Conservation (phyloP, 495 filamentous ascomycete species). For the Penicillium nucicola region DNA sequence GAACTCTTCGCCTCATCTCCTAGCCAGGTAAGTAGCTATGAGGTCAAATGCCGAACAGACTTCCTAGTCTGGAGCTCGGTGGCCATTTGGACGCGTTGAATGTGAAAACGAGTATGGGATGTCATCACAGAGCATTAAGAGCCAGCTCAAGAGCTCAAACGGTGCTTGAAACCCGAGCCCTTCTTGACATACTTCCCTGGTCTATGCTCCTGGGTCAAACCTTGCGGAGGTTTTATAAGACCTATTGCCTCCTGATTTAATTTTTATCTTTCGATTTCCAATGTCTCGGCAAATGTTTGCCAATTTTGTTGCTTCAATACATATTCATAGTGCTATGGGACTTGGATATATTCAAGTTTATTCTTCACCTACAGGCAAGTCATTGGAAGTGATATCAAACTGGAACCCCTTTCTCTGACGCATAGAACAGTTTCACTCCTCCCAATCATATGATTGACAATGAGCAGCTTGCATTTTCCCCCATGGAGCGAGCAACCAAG, state of each 20-base stretch:
- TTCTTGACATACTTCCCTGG: background rate
- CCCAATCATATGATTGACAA: constrained; percentile 7
- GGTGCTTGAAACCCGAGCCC: constrained; percentile 1
- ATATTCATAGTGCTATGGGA: background rate
- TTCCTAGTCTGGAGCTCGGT: constrained; percentile 7
- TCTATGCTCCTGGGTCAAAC: constrained; percentile 7
- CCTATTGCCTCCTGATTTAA: constrained; percentile 2
- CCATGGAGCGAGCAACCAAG: constrained; percentile 30
- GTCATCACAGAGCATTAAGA: constrained; percentile 5
- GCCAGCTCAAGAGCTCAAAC: background rate
- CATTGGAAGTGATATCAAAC: no score
- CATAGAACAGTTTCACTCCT: background rate
- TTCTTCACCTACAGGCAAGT: background rate
- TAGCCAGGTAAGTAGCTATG: constrained; percentile 3
- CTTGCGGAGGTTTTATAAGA: constrained; percentile 11
- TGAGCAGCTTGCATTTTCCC: constrained; percentile 27
- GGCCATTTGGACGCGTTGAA: constrained; percentile 13
- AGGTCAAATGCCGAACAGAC: constrained; percentile 8
- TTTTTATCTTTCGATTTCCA: background rate
- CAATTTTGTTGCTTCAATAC: background rate
- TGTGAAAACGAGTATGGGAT: background rate
- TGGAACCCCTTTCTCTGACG: background rate
- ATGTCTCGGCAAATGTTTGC: background rate
- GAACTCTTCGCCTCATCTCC: constrained; percentile 12
- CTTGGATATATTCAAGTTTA: background rate